Base-by-base conservation (phyloP, 148 eudicot species). In the Cornus suecica region DNA sequence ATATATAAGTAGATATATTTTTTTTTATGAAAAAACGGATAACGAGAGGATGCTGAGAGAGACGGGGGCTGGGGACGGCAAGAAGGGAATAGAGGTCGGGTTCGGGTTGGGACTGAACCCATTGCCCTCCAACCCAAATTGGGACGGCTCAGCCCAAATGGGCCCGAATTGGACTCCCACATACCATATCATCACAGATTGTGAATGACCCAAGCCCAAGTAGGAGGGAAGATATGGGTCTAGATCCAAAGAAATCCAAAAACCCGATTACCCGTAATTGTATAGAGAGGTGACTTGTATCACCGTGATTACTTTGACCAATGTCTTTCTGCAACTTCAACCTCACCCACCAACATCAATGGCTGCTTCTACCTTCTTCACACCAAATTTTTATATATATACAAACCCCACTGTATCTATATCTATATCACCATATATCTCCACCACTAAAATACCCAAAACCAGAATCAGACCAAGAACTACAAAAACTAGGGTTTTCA, bases 331-430 rank as follows among this genome's bases (percentile, higher is more conserved):
- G 62, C 62, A 58, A 58, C 62, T 58, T 58, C 62, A 58, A 22
- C 22, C 25, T 14, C 62, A 58, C 62, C 66, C 0, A 6, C 60
- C 27, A 16, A 30, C 77, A 32, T 61, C 69, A 22, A 82, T 82
- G 85, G 83, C 83, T 54, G 70, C 84, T 66, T 82, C 85, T 67
- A 30, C 62, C 25, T 58, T 72, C 67, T 65, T 77, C 60, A 67
- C 68, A n/a, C 72, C 85, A 5, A 78, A 22, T 13, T 29, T 71
- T 15, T 60, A 13, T 26, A 30, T 28, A 27, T 60, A 13, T 26
- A 30, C 24, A 27, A 73, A 67, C n/a, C 74, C 78, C 37, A 24
- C 72, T 23, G 18, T 71, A 62, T 74, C 58, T 9, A 20, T 51
- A 67, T 60, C 61, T 28, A 6, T 63, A 18, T 66, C 72, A 34